A percentile compares a stretch with the other conserved stretches of the same genome.
phyloP scores from a whole-genome alignment of 805 yeast species.

The Saturnispora galanensis region DNA sequence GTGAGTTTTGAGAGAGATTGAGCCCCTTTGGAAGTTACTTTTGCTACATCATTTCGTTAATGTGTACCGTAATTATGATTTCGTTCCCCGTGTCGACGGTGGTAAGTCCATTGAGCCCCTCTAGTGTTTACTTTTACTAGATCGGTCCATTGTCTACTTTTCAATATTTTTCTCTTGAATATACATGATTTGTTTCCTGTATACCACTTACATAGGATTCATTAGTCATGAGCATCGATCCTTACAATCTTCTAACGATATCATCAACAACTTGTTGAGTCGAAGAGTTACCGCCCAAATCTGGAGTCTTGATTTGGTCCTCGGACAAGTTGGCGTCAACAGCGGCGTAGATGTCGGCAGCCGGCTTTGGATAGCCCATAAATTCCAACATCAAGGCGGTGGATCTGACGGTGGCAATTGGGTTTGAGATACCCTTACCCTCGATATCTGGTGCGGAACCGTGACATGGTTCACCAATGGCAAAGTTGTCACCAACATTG shows the following conservation, averaged over 20 bases:
- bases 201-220: no score
- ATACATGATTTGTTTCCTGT: no score
- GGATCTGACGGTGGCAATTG: conserved; percentile 96
- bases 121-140: no score
- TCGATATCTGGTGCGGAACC: conserved; percentile 99
- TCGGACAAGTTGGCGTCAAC: conserved; percentile 88
- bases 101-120: no score
- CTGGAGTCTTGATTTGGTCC: conserved; percentile 79
- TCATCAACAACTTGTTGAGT: conserved; percentile 85
- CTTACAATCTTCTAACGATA: conserved; percentile 46
- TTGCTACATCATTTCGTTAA: no score
- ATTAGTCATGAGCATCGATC: background rate
- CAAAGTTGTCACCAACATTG: conserved; percentile 92
- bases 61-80: no score
- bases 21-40: background rate
- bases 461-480: conserved; percentile 98
- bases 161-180: no score
- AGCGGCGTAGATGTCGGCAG: conserved; percentile 85
- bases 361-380: conserved; percentile 83
- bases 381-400: conserved; percentile 96
- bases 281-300: conserved; percentile 82
- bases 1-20: conserved; percentile 64
- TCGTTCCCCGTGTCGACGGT: no score
- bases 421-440: conserved; percentile 90
- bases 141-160: no score